phyloP scores from a whole-genome alignment of 129 eudicot genomes.

The Centaurea solstitialis region DNA sequence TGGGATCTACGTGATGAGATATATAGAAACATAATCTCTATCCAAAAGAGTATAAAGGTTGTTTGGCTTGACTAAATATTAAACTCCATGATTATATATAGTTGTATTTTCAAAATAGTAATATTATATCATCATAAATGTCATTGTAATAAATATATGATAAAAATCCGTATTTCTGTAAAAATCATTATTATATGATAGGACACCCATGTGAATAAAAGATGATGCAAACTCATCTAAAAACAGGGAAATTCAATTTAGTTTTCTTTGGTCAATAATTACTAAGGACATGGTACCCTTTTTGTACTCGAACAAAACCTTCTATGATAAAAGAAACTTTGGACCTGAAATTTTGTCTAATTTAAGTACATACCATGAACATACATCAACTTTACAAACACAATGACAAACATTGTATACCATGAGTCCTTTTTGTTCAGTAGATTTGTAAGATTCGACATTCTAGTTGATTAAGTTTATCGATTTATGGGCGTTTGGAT shows the following conservation, averaged over 20 bases:
- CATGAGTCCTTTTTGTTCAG: no score
- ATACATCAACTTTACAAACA: background rate
- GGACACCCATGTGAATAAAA: background rate
- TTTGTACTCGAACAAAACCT: slow-evolving; percentile 10
- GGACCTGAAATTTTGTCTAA: background rate
- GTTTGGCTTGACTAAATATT: no score
- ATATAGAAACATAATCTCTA: no score
- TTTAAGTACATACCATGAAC: background rate
- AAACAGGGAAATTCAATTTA: background rate
- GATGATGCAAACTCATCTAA: background rate
- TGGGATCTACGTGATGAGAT: no score
- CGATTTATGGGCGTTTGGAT: background rate
- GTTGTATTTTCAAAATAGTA: background rate
- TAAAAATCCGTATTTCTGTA: background rate
- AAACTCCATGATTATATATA: no score
- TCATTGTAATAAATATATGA: background rate
- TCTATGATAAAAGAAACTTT: slow-evolving; percentile 3
- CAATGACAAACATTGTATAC: no score
- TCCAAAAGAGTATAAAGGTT: no score
- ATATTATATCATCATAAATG: no score
- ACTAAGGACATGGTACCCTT: slow-evolving; percentile 4
- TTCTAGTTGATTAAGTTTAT: background rate
- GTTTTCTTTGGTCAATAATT: background rate
- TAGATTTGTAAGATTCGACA: background rate
- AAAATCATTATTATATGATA: no score